phyloP scores from a whole-genome alignment of 768 basidiomycete species.

The Psilocybe tampanensis region DNA sequence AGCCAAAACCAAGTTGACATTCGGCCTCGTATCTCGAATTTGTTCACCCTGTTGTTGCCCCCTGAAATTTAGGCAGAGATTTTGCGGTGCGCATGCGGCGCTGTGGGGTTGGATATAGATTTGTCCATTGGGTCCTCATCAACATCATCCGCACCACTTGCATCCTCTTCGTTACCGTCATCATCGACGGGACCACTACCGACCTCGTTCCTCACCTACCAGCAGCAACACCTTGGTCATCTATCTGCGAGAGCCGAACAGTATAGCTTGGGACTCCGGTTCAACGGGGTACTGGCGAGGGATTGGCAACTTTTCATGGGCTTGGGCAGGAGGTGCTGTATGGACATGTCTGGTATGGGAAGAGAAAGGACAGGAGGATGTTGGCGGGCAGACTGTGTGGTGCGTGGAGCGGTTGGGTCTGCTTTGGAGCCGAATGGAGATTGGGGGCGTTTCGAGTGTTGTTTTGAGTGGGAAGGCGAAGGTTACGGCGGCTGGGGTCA shows the following conservation, averaged over 20 bases:
- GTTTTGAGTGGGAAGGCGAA: not conserved
- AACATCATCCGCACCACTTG: not conserved
- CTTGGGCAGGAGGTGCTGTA: constrained; percentile 60
- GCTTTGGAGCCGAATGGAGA: no score
- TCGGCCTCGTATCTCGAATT: not conserved
- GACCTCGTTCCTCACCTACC: not conserved
- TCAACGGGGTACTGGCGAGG: constrained; percentile 24
- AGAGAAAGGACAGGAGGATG: constrained; percentile 33
- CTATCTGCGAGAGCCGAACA: not conserved
- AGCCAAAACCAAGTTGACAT: not conserved
- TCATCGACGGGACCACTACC: not conserved
- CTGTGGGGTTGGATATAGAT: not conserved
- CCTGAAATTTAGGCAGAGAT: not conserved
- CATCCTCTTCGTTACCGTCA: no score
- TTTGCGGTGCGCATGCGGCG: not conserved
- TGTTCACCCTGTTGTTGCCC: not conserved
- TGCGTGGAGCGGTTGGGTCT: constrained; percentile 10
- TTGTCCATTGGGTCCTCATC: not conserved
- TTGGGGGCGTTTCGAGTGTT: not conserved
- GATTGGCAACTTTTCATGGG: constrained; percentile 56
- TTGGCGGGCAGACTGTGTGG: constrained; percentile 25
- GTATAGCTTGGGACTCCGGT: not conserved
- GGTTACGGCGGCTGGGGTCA: not conserved
- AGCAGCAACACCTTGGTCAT: not conserved
- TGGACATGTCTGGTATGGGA: constrained; percentile 71